These are phyloP conservation scores for Neonectria punicea DNA, from an alignment of 2,329 filamentous ascomycete species.

Conservation along the genomic window DNA sequence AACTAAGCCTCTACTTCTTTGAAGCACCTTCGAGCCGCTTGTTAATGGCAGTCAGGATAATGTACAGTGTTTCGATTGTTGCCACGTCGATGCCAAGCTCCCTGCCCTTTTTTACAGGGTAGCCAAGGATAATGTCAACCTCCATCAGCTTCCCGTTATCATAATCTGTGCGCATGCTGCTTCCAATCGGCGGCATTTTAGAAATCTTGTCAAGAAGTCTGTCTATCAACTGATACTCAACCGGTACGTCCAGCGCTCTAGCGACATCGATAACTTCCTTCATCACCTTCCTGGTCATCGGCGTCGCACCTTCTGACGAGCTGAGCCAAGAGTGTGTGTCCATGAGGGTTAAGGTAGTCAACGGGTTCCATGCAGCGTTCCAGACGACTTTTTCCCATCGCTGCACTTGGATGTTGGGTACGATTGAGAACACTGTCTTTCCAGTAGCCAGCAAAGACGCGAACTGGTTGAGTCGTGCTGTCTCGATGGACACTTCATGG, in stretches of 20 bases:
- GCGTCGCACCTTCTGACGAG: slow-evolving; percentile 56
- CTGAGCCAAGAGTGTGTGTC: slow-evolving; percentile 63
- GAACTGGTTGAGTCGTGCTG: slow-evolving; percentile 53
- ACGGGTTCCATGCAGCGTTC: slow-evolving; percentile 71
- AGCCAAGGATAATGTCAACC: slow-evolving; percentile 71
- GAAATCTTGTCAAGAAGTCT: slow-evolving; percentile 60
- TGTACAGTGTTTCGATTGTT: slow-evolving; percentile 55
- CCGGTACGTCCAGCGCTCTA: slow-evolving; percentile 59
- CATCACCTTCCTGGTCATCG: slow-evolving; percentile 61
- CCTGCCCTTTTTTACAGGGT: slow-evolving; percentile 65
- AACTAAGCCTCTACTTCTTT: not conserved
- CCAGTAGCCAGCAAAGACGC: slow-evolving; percentile 53
- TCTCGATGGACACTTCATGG: slow-evolving; percentile 45
- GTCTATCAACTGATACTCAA: slow-evolving; percentile 59
- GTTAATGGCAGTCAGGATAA: slow-evolving; percentile 48
- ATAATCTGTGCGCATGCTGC: slow-evolving; percentile 69
- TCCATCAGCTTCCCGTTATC: slow-evolving; percentile 68
- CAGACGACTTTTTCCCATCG: slow-evolving; percentile 70
- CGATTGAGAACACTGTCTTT: slow-evolving; percentile 57
- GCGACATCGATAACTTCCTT: slow-evolving; percentile 67
- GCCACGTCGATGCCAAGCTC: slow-evolving; percentile 65
- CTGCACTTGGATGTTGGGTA: slow-evolving; percentile 64
- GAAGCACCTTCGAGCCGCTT: slow-evolving; percentile 11
- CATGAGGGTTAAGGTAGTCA: slow-evolving; percentile 65
- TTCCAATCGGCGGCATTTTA: slow-evolving; percentile 54